Conservation (phyloP, 2,329 filamentous ascomycete genomes). For the Hypoxylon sp. region DNA sequence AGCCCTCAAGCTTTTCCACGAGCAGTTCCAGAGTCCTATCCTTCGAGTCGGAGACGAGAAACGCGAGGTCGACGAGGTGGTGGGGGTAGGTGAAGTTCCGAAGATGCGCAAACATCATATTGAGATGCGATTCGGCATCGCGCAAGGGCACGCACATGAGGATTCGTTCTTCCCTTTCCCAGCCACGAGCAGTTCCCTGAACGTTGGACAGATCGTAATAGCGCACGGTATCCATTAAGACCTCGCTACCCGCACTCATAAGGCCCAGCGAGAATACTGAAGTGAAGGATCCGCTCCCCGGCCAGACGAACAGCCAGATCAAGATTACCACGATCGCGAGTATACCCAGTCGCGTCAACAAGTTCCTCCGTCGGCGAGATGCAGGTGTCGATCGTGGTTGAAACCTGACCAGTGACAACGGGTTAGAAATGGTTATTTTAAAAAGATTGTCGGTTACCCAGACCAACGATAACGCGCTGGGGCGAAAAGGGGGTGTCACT, state of each 20-base stretch:
- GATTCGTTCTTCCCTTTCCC: slow-evolving; percentile 96
- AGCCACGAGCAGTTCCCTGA: slow-evolving; percentile 88
- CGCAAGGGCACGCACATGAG: slow-evolving; percentile 92
- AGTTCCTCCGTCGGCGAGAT: slow-evolving; percentile 74
- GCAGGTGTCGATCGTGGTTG: slow-evolving; percentile 80
- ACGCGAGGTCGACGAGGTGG: slow-evolving; percentile 93
- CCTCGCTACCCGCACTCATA: slow-evolving; percentile 70
- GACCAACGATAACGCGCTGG: slow-evolving; percentile 1
- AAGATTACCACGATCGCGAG: slow-evolving; percentile 66
- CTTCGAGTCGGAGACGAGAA: slow-evolving; percentile 96
- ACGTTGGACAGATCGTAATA: slow-evolving; percentile 96
- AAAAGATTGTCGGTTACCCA: background rate
- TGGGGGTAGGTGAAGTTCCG: slow-evolving; percentile 97
- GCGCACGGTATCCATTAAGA: slow-evolving; percentile 90
- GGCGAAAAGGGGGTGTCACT: slow-evolving; percentile 49
- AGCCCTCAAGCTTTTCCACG: slow-evolving; percentile 74
- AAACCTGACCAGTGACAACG: slow-evolving; percentile 66
- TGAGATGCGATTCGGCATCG: slow-evolving; percentile 89
- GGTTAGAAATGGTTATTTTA: slow-evolving; percentile 26
- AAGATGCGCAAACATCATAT: slow-evolving; percentile 99
- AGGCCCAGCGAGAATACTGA: slow-evolving; percentile 75
- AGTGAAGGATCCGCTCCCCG: slow-evolving; percentile 66
- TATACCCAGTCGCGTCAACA: slow-evolving; percentile 73
- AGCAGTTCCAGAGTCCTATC: slow-evolving; percentile 84
- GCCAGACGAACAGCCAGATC: slow-evolving; percentile 79